Conservation (phyloP, 305 asterid species). For the Rubia peregrina region DNA sequence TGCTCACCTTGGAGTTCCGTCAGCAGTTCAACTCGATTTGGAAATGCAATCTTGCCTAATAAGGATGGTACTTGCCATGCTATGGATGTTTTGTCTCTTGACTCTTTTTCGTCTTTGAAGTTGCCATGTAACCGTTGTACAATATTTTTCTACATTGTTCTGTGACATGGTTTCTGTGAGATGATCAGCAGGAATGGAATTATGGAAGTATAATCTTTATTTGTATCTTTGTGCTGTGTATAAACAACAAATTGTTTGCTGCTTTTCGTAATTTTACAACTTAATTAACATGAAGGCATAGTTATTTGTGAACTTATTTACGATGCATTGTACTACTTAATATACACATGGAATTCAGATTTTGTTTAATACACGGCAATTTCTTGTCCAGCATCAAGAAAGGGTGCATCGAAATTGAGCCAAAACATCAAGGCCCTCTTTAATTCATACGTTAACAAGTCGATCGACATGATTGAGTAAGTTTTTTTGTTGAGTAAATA, state of each 20-base stretch:
- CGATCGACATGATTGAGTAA: conserved; percentile 57
- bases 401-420: conserved; percentile 35
- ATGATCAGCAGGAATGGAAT: not conserved
- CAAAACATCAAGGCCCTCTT: conserved; percentile 44
- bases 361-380: not conserved
- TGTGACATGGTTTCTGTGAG: not conserved
- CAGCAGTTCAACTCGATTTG: not conserved
- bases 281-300: too few species aligned
- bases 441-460: conserved; percentile 40
- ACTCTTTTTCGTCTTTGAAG: not conserved
- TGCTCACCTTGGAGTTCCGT: not conserved
- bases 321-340: not conserved
- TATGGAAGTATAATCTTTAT: too few species aligned
- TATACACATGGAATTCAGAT: not conserved
- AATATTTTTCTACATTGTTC: not conserved
- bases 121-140: not conserved
- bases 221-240: not conserved
- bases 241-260: not conserved
- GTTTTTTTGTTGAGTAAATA: conserved; percentile 20
- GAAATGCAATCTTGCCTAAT: not conserved
- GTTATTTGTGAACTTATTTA: not conserved
- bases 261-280: not conserved
- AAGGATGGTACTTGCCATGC: not conserved
- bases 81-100: not conserved
- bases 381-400: conserved; percentile 46